phyloP scores from a whole-genome alignment of 2,329 filamentous ascomycete genomes.

The Fusarium nodosum region DNA sequence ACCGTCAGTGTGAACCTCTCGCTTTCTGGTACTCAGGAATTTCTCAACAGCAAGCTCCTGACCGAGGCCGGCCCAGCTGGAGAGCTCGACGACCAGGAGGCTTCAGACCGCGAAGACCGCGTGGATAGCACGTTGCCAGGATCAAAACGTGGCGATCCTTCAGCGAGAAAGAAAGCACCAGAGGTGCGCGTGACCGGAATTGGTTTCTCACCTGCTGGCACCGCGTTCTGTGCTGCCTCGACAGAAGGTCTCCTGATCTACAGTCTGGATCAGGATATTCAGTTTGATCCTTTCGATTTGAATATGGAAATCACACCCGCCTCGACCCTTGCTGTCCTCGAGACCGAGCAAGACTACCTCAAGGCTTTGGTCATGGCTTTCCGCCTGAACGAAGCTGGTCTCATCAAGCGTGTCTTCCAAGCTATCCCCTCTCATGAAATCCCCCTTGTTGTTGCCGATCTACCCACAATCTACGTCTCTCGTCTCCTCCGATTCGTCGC shows the following conservation, averaged over 20 bases:
- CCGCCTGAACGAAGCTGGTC: conserved; percentile 86
- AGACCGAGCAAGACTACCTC: conserved; percentile 81
- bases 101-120: conserved; percentile 88
- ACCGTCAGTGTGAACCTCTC: conserved; percentile 97
- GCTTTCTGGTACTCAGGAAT: conserved; percentile 95
- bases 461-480: conserved; percentile 89
- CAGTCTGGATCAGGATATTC: conserved; percentile 83
- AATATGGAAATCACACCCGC: conserved; percentile 94
- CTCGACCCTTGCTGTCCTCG: conserved; percentile 78
- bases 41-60: conserved; percentile 90
- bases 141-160: conserved; percentile 86
- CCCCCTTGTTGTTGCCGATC: conserved; percentile 78
- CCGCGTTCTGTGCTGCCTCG: conserved; percentile 92
- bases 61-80: conserved; percentile 89
- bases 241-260: conserved; percentile 96
- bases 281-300: conserved; percentile 96
- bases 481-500: conserved; percentile 89
- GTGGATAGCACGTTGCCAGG: conserved; percentile 85
- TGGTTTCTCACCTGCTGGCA: conserved; percentile 88
- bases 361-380: conserved; percentile 98
- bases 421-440: conserved; percentile 82
- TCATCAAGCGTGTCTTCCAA: conserved; percentile 90
- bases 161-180: conserved; percentile 79
- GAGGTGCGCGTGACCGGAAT: conserved; percentile 89
- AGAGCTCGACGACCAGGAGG: conserved; percentile 89